Evolutionary conservation across 1,284 basidiomycete genomes (phyloP).

Genomic region (Vanrija sp.): DNA sequence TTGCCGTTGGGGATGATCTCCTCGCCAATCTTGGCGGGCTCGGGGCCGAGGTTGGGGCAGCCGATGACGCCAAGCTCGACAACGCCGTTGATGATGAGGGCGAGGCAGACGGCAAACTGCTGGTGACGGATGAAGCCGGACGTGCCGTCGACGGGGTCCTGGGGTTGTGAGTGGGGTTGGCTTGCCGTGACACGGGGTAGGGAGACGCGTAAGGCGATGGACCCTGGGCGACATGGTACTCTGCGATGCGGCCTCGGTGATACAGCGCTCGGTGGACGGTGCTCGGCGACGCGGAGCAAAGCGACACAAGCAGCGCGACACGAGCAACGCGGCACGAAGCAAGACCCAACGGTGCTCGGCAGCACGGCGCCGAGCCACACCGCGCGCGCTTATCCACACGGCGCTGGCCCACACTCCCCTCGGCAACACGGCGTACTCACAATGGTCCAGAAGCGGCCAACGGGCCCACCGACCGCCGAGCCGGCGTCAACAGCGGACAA

Average conservation of each 20-base stretch:
- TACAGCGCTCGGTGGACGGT: too few species aligned
- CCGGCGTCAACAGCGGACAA: conserved; percentile 84
- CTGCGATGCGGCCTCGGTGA: too few species aligned
- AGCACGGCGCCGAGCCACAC: too few species aligned
- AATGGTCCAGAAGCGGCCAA: conserved; percentile 56
- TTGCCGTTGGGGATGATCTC: conserved; percentile 52
- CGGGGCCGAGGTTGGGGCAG: conserved; percentile 84
- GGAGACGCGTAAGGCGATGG: too few species aligned
- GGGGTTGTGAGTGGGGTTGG: conserved; percentile 6
- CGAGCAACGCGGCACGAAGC: too few species aligned
- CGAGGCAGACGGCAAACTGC: conserved; percentile 95
- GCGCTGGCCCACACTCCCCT: too few species aligned
- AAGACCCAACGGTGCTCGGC: too few species aligned
- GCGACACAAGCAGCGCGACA: too few species aligned
- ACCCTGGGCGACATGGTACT: too few species aligned
- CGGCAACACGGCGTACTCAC: conserved; percentile 54
- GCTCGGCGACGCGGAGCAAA: too few species aligned
- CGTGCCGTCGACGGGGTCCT: conserved; percentile 46
- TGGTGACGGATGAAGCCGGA: conserved; percentile 84
- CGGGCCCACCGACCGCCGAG: conserved; percentile 67
- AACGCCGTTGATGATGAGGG: conserved; percentile 76
- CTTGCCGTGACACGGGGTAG: not conserved
- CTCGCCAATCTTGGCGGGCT: conserved; percentile 58
- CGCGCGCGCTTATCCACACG: too few species aligned
- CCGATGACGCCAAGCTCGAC: conserved; percentile 90